Evolutionary conservation across 2,329 filamentous ascomycete species (phyloP), one percentile per base, ranked within the genome.

Genomic region (Endocalyx cinctus): DNA sequence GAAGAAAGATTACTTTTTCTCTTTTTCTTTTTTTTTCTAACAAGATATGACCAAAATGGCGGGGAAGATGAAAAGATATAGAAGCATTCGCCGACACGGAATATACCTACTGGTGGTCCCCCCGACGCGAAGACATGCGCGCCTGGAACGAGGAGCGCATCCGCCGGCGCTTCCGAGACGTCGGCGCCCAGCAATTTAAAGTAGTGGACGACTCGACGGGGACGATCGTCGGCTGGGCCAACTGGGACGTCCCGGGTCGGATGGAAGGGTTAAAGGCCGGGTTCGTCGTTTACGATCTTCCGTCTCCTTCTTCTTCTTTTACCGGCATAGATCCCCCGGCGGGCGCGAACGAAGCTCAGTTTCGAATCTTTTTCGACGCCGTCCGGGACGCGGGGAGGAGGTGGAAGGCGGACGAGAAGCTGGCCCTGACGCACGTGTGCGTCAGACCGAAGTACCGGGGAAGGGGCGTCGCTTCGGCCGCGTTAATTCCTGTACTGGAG

Each of bases 81-180:
- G 38, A 40, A 10, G 53, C 53, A 17, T 57, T 54, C 46, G 28
- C 28, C 10, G 29, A 31, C 28, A 38, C 49, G 17, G 40, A 46
- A 11, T 50, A 50, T 39, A 47, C 41, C 6, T 54, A 51, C 42
- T 57, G 51, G 51, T 55, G 52, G 53, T 39, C 46, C 7, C 39
- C 41, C 10, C 37, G 44, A 16, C 6, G 33, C 8, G 26, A 31
- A 17, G 29, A 27, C 5, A 55, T 57, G 52, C 39, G 37, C 25
- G 27, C 35, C 11, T 57, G 52, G 52, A 44, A 47, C 31, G 31
- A 34, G 22, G 31, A 34, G 16, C 50, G 51, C 18, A 48, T 53
- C 32, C 41, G 32, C 5, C 35, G 35, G 2, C 47, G 48, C n/a
- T 54, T 55, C 41, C 18, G 30, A 22, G 48, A 57, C 35, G 37